A percentile compares a stretch with the other conserved stretches of the same genome.
These are phyloP conservation scores for Trichoderma endophyticum DNA, from an alignment of 2,329 filamentous ascomycete species.

Conservation along the genomic window DNA sequence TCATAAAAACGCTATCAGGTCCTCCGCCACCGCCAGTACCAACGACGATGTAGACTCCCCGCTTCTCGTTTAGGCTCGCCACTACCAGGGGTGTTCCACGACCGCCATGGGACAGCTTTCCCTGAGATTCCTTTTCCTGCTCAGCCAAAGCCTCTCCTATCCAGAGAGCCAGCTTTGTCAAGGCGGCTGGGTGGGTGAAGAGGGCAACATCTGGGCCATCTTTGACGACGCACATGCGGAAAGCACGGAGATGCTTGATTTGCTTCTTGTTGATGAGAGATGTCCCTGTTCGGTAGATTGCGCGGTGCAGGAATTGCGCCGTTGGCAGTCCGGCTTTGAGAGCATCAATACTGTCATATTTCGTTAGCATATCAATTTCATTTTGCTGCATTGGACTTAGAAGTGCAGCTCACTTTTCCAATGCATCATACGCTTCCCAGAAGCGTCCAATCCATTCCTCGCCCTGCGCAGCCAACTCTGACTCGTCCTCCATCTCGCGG, in stretches of 20 bases:
- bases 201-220: constrained; percentile 88
- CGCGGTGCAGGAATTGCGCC: constrained; percentile 84
- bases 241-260: constrained; percentile 86
- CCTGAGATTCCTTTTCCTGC: constrained; percentile 75
- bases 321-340: constrained; percentile 74
- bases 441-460: constrained; percentile 66
- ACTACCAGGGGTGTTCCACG: constrained; percentile 84
- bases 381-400: neutral
- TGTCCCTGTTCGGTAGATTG: constrained; percentile 90
- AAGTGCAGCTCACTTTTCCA: constrained; percentile 57
- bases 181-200: constrained; percentile 87
- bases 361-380: neutral
- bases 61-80: constrained; percentile 80
- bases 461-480: constrained; percentile 49
- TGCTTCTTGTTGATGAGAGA: constrained; percentile 89
- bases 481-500: constrained; percentile 46
- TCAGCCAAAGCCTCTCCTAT: constrained; percentile 88
- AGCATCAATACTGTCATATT: constrained; percentile 60
- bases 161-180: constrained; percentile 94
- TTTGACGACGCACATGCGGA: constrained; percentile 93
- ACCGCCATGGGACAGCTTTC: constrained; percentile 64
- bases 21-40: constrained; percentile 86
- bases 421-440: constrained; percentile 69
- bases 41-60: constrained; percentile 88
- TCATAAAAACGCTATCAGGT: constrained; percentile 65